phyloP scores from a whole-genome alignment of 2,329 filamentous ascomycete species.

The Fusarium papillatum region DNA sequence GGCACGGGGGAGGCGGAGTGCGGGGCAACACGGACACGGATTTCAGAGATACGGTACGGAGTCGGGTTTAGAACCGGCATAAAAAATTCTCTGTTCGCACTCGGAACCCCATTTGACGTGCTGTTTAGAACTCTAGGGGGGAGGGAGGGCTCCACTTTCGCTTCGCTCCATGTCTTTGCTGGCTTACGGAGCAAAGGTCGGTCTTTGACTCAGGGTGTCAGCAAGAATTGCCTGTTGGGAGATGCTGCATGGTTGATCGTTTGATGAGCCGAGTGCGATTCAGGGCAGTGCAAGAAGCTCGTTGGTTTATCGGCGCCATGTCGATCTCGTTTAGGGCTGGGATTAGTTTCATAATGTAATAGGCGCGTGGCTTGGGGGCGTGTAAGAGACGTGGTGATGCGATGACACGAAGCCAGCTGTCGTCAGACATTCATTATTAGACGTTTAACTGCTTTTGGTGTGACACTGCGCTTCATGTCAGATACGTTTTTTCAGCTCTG shows the following conservation, averaged over 20 bases:
- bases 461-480: neutral
- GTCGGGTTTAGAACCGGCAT: neutral
- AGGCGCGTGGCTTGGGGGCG: neutral
- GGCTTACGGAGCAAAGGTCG: neutral
- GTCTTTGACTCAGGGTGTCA: neutral
- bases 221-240: neutral
- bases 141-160: neutral
- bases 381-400: neutral
- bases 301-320: neutral
- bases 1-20: neutral
- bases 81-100: neutral
- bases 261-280: neutral
- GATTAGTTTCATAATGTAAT: neutral
- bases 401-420: constrained; percentile 1
- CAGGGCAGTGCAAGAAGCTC: neutral
- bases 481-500: neutral
- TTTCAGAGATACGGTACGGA: neutral
- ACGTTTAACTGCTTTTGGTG: neutral
- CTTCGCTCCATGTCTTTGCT: neutral
- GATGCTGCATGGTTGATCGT: neutral
- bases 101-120: neutral
- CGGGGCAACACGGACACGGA: constrained; percentile 4
- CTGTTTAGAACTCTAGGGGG: neutral
- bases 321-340: neutral
- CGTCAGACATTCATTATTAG: neutral